Base-by-base conservation (phyloP, 2,329 filamentous ascomycete species). In the Aureobasidium leucospermi region DNA sequence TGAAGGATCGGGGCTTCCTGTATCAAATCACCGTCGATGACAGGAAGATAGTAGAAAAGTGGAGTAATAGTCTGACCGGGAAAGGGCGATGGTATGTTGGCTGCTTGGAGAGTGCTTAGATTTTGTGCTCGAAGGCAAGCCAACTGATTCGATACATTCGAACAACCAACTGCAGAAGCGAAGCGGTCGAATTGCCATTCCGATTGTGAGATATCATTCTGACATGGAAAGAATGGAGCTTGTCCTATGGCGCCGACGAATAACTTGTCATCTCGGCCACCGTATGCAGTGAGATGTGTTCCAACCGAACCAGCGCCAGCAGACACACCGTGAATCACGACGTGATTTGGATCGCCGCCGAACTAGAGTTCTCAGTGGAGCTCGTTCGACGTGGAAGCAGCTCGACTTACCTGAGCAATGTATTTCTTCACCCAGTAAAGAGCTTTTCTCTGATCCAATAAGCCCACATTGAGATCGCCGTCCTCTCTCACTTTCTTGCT, bases 381-480 rank as follows among this genome's bases (percentile, higher is more conserved):
- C 6, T 34, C 29, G 7, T 10, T 6, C 11, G 6, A 36, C 2
- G 9, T 6, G 5, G 10, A 23, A 31, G 19, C 10, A n/a, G 38
- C 29, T n/a, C 15, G 23, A 62, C 65, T 28, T 29, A 67, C 66
- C 61, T 65, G 41, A 3, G 64, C 60, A 15, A 74, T 74, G 51
- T 74, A 65, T n/a, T 51, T 51, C 31, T 51, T 71, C 0, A 80
- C 68, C 81, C 81, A 83, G 67, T 81, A 75, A 0, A 82, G 65
- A 0, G 47, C 79, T 9, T 76, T 64, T 1, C 81, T 74, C 64
- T 84, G 81, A 65, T 85, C 81, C 4, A 76, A 71, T 6, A 84
- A 67, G 1, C 79, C 81, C 1, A 80, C 65, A 60, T 84, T 84
- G 46, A 74, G 68, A 61, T 63, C 43, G 11, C 47, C 47, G 29